A percentile compares a stretch with the other conserved stretches of the same genome.
These are phyloP conservation scores for Hyphopichia pseudoburtonii DNA, from an alignment of 1,139 yeast species.

Conservation along the genomic window DNA sequence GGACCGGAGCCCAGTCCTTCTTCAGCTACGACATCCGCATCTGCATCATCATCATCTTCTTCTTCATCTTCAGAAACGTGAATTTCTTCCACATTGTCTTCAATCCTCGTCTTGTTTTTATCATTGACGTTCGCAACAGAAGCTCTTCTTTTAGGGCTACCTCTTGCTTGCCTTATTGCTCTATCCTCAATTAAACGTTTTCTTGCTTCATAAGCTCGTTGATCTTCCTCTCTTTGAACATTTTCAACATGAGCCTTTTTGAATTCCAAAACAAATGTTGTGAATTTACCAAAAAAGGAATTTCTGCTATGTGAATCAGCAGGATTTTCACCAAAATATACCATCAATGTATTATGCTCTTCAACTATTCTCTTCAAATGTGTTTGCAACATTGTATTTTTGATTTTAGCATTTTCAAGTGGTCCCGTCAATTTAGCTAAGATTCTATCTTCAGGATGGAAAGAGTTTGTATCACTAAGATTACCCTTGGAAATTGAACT, in stretches of 20 bases:
- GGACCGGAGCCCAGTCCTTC: neutral
- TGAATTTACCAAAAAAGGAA: slow-evolving; percentile 39
- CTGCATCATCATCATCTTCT: slow-evolving; percentile 12
- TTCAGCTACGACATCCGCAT: slow-evolving; percentile 16
- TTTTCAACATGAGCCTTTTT: slow-evolving; percentile 49
- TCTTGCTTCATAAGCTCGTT: slow-evolving; percentile 38
- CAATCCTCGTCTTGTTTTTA: slow-evolving; percentile 3
- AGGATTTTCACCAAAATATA: slow-evolving; percentile 80
- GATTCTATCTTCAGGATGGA: slow-evolving; percentile 81
- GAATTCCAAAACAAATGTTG: slow-evolving; percentile 39
- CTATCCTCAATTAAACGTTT: slow-evolving; percentile 34
- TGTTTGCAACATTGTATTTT: slow-evolving; percentile 53
- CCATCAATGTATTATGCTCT: slow-evolving; percentile 64
- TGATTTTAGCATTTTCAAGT: slow-evolving; percentile 62
- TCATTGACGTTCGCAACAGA: neutral
- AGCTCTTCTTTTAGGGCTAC: slow-evolving; percentile 9
- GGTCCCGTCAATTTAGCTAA: slow-evolving; percentile 47
- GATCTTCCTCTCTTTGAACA: slow-evolving; percentile 48
- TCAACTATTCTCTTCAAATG: slow-evolving; percentile 56
- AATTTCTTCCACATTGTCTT: slow-evolving; percentile 10
- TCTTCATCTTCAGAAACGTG: slow-evolving; percentile 11
- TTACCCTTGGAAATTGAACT: slow-evolving; percentile 68
- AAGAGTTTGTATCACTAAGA: slow-evolving; percentile 60
- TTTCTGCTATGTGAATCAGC: slow-evolving; percentile 49
- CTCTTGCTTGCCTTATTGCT: slow-evolving; percentile 8